Evolutionary conservation across 768 basidiomycete genomes (phyloP), one percentile per base, ranked within the genome.

Genomic region (Terana coerulea): DNA sequence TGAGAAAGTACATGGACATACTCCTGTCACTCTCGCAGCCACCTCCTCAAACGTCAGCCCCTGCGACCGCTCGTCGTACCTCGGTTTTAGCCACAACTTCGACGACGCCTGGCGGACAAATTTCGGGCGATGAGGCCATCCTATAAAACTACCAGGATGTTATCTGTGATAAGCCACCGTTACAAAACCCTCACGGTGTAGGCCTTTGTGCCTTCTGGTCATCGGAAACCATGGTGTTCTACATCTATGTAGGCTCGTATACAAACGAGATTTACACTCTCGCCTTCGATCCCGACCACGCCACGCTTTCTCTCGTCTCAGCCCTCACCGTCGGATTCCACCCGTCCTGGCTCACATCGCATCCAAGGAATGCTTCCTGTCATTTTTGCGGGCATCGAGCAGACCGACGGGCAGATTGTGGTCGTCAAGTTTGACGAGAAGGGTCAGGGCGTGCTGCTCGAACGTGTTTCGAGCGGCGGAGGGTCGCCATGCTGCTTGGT

Each of bases 271-370:
- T 92, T 55, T 73, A 76, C 33, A 83, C 85, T 1, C 71, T 91
- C 47, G 62, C 67, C 17, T 91, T 93, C 60, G 79, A 88, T 59
- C 72, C 81, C 8, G 61, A 67, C 1, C 62, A 67, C 0, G 61
- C 69, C 6, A 74, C 73, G 21, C 67, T 91, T 50, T 69, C 69
- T 10, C 63, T 78, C 28, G 59, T 69, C 11, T 75, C 79, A 3
- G 56, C 73, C 14, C 59, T 80, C 45, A 61, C 65, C 8, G 78
- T 82, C 30, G 85, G 86, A 24, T 67, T 75, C 57, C 79, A 81
- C 59, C 86, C 90, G 0, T 89, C 88, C 5, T 93, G 91, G 91
- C 74, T 94, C 54, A 77, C 83, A 10, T 68, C 71, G 6, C 78
- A 86, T 60, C 81, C 83, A 0, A 65, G 62, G 0, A 77, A 85